Evolutionary conservation across 192 early-diverging fungal genomes (phyloP), one percentile per base, ranked within the genome.

Genomic region (Linnemannia schmuckeri): DNA sequence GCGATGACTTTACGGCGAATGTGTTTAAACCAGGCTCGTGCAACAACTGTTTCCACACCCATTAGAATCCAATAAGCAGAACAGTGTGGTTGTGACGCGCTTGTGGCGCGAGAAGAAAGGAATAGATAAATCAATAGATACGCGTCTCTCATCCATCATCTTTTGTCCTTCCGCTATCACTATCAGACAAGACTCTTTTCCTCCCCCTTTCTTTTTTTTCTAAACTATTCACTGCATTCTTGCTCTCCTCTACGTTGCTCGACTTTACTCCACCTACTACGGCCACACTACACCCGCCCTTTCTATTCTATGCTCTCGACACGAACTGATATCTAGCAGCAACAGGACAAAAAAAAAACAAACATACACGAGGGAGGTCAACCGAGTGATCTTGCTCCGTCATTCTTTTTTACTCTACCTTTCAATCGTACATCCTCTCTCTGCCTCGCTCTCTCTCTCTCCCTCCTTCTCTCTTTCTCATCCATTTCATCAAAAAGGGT

Each of bases 31-130:
- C 88, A 41, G 92, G 87, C 12, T 90, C 89, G 72, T 97, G 97
- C 88, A 96, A 90, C 83, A 95, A 93, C 79, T 97, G 97, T 89
- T 95, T 92, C 85, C 96, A 97, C 81, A 85, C 88, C 22, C 95
- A 96, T 42, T 81, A 81, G 57, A 75, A 9, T n/a, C 20, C 63
- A 79, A 72, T 81, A 81, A 75, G 69, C 6, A 76, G 24, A n/a
- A 70, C 10, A 33, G 7, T 0, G 70, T 12, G 18, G 41, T n/a
- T 72, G 72, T 71, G 72, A 73, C 40, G 72, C 40, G 70, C 38
- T 41, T 42, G 37, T 41, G 66, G 38, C 69, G 33, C 35, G 37
- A 70, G 69, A 30, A 35, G 9, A 40, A 41, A 22, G n/a, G 69
- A 42, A 42, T 37, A 24, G 35, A 70, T 20, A 15, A 38, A 27